Conservation (phyloP, 768 basidiomycete species). For the Phlebiopsis gigantea region DNA sequence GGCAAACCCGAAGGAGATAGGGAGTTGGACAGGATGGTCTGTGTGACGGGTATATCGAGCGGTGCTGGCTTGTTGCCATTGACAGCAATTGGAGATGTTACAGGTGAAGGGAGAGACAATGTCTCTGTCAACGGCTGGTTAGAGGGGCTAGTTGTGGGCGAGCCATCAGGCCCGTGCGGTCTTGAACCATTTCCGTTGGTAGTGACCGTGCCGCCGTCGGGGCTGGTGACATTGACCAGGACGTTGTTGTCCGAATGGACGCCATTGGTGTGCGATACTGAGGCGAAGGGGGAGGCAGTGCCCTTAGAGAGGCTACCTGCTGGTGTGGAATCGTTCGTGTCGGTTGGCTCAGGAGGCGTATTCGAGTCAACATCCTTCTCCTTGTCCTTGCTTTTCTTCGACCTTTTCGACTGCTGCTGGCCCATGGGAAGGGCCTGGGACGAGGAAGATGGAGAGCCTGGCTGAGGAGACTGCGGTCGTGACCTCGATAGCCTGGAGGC, state of each 20-base stretch:
- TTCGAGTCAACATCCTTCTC: constrained; percentile 45
- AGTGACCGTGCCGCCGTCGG: constrained; percentile 28
- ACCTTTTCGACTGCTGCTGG: constrained; percentile 81
- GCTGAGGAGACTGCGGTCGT: constrained; percentile 68
- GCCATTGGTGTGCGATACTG: constrained; percentile 20
- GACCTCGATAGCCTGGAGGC: constrained; percentile 67
- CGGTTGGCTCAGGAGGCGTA: constrained; percentile 38
- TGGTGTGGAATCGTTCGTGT: constrained; percentile 30
- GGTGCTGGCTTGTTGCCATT: constrained; percentile 40
- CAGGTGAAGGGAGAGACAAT: constrained; percentile 19
- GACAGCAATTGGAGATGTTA: constrained; percentile 17
- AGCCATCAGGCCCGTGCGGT: constrained; percentile 24
- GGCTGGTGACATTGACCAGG: constrained; percentile 30
- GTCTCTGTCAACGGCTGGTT: constrained; percentile 32
- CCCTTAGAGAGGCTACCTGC: constrained; percentile 42
- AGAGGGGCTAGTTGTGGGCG: constrained; percentile 26
- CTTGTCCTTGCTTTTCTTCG: constrained; percentile 71
- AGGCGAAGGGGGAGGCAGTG: constrained; percentile 26
- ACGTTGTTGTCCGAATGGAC: constrained; percentile 10
- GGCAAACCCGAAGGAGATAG: constrained; percentile 37
- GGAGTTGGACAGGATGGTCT: constrained; percentile 80
- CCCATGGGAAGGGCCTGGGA: constrained; percentile 57
- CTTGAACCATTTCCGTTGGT: constrained; percentile 37
- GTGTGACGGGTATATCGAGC: constrained; percentile 74
- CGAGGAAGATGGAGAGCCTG: constrained; percentile 37